Conservation (phyloP, 495 filamentous ascomycete genomes). For the Penicillium canescens region DNA sequence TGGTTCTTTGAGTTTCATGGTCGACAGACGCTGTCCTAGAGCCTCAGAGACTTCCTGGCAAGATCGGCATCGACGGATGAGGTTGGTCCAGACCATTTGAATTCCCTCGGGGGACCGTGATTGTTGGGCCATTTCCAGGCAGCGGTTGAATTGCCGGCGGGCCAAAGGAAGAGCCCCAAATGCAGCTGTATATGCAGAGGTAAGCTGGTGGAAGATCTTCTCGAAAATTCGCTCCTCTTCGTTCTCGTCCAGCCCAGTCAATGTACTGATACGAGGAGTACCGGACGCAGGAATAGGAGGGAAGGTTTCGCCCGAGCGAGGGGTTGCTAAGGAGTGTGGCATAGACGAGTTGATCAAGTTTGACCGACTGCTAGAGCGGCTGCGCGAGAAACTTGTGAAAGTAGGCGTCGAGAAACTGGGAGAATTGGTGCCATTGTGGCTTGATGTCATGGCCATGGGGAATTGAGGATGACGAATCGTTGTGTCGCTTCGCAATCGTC, state of each 20-base stretch:
- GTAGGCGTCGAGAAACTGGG: constrained; percentile 36
- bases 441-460: constrained; percentile 25
- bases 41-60: constrained; percentile 65
- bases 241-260: constrained; percentile 60
- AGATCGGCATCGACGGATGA: constrained; percentile 64
- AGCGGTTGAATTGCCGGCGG: constrained; percentile 58
- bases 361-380: constrained; percentile 52
- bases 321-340: constrained; percentile 58
- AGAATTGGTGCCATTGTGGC: constrained; percentile 33
- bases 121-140: constrained; percentile 46
- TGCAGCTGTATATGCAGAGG: constrained; percentile 64
- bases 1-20: constrained; percentile 81
- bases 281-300: constrained; percentile 51
- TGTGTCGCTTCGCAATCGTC: constrained; percentile 61
- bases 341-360: constrained; percentile 49
- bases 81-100: constrained; percentile 64
- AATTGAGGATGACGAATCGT: constrained; percentile 59
- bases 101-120: constrained; percentile 51
- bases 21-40: constrained; percentile 69
- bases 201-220: constrained; percentile 71
- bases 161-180: constrained; percentile 66
- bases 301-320: constrained; percentile 80
- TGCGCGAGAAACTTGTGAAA: constrained; percentile 37
- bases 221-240: constrained; percentile 81
- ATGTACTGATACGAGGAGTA: constrained; percentile 47